Conservation (phyloP, 139 green algal genomes). For the Chlorella sorokiniana region DNA sequence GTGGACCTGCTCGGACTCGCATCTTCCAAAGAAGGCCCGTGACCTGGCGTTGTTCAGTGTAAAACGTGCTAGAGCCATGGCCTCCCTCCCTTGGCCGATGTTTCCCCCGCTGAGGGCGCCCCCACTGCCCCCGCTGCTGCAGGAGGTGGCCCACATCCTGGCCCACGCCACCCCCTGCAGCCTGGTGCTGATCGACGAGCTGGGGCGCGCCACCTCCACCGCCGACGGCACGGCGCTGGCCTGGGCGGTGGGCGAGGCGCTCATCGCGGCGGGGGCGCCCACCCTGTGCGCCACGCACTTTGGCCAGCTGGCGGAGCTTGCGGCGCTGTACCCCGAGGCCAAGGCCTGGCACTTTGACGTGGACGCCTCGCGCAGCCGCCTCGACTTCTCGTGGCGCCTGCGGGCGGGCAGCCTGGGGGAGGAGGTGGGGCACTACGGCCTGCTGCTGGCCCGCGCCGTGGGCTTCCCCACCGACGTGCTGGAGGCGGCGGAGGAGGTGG, state of each 20-base stretch:
- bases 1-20: not conserved
- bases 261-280: constrained; percentile 35
- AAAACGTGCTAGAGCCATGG: not conserved
- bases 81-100: not conserved
- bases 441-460: constrained; percentile 60
- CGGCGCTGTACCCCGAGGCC: constrained; percentile 62
- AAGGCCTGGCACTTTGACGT: constrained; percentile 70
- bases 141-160: constrained; percentile 70
- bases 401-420: constrained; percentile 29
- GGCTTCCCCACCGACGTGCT: constrained; percentile 55
- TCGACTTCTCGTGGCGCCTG: constrained; percentile 48
- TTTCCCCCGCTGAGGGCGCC: not conserved
- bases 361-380: constrained; percentile 13
- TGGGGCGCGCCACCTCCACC: constrained; percentile 77
- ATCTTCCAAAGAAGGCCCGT: not conserved
- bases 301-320: constrained; percentile 60
- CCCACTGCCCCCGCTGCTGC: not conserved
- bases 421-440: constrained; percentile 59
- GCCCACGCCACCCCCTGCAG: constrained; percentile 35
- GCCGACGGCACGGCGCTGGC: constrained; percentile 75
- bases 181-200: constrained; percentile 88
- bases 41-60: no score
- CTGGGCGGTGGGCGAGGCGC: constrained; percentile 70
- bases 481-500: constrained; percentile 27
- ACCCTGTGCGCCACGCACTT: constrained; percentile 84